phyloP scores from a whole-genome alignment of 306 rosid genomes.

The Quercus suber region DNA sequence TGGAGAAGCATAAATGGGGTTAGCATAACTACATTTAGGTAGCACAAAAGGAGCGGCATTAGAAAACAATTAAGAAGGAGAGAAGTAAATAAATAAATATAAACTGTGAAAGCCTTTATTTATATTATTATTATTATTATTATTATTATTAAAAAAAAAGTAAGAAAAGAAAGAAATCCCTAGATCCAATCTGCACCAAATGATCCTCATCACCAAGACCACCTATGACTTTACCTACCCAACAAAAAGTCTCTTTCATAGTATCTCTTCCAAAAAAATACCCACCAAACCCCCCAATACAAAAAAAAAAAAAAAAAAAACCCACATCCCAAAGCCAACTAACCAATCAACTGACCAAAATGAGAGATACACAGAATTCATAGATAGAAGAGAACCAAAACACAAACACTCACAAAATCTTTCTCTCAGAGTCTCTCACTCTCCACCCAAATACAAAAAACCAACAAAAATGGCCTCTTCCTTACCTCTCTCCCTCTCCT shows the following conservation, averaged over 20 bases:
- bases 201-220: neutral
- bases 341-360: too few species aligned
- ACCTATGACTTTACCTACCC: neutral
- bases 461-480: constrained; percentile 49
- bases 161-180: too few species aligned
- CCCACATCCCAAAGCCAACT: too few species aligned
- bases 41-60: too few species aligned
- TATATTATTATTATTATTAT: too few species aligned
- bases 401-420: neutral
- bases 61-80: too few species aligned
- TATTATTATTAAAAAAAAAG: too few species aligned
- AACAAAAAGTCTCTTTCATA: neutral
- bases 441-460: neutral
- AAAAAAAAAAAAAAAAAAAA: neutral
- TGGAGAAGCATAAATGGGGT: too few species aligned
- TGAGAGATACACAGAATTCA: neutral
- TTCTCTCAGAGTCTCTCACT: neutral
- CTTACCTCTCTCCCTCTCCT: constrained; percentile 52
- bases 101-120: too few species aligned
- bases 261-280: neutral
- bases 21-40: too few species aligned
- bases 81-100: too few species aligned
- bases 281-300: neutral
- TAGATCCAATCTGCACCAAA: neutral
- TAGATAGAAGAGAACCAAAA: neutral